Percentiles rank a stretch among this genome's conserved stretches.
phyloP scores from a whole-genome alignment of 208 protist species.

The Leishmania mexicana region DNA sequence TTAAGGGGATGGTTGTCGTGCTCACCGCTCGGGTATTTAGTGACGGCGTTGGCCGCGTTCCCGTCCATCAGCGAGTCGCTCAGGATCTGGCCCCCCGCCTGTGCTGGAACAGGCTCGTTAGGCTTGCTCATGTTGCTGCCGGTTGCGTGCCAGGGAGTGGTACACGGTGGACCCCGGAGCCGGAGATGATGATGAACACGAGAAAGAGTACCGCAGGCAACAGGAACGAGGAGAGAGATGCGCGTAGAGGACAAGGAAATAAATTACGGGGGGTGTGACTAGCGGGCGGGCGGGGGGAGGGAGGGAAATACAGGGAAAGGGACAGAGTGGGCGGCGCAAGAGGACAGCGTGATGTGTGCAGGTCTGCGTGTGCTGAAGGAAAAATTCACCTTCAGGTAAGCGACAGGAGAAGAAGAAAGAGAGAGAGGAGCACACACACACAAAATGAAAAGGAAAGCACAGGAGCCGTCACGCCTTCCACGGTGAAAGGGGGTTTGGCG shows the following conservation, averaged over 20 bases:
- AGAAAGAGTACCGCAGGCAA: too few species aligned
- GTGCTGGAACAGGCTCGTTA: neutral
- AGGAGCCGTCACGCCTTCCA: neutral
- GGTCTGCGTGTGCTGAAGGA: neutral
- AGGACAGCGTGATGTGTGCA: neutral
- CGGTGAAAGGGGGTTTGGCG: neutral
- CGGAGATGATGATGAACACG: too few species aligned
- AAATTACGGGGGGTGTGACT: neutral
- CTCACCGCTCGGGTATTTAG: too few species aligned
- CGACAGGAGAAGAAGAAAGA: neutral
- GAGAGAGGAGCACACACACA: neutral
- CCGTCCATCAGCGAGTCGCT: neutral
- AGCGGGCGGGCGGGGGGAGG: neutral
- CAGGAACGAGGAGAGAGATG: neutral
- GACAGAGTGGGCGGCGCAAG: neutral
- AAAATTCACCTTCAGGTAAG: neutral
- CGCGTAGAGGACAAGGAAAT: neutral
- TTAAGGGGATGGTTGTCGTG: neutral
- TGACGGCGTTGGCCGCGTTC: neutral
- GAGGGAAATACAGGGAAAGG: neutral
- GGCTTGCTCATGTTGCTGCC: neutral
- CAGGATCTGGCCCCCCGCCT: neutral
- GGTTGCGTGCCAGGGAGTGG: neutral
- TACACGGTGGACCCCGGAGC: neutral
- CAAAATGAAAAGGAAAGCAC: neutral